Conservation (phyloP, 208 protist genomes). For the Angomonas desouzai region DNA sequence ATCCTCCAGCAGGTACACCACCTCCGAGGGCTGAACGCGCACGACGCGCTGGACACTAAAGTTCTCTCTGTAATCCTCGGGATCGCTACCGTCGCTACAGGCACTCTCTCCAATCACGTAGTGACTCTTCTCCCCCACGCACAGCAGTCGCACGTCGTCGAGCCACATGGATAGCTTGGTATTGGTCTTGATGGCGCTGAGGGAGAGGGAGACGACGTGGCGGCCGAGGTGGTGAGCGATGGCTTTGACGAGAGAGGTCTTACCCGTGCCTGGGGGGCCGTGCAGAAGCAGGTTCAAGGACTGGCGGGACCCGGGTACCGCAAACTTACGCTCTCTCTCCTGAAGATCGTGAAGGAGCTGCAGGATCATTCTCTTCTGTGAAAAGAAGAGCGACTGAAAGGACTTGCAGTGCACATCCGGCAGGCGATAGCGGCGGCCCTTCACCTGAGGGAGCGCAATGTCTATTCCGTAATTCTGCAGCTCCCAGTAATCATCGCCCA, state of each 20-base stretch:
- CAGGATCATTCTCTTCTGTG: slow-evolving; percentile 61
- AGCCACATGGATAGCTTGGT: slow-evolving; percentile 51
- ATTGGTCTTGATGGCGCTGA: slow-evolving; percentile 67
- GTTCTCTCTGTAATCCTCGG: slow-evolving; percentile 3
- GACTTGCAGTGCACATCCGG: slow-evolving; percentile 29
- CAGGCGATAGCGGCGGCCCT: slow-evolving; percentile 11
- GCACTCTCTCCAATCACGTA: slow-evolving; percentile 12
- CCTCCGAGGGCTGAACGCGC: slow-evolving; percentile 34
- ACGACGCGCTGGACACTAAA: background rate
- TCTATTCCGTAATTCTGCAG: background rate
- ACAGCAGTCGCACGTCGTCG: slow-evolving; percentile 30
- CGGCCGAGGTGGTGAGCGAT: slow-evolving; percentile 72
- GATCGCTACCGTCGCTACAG: no score
- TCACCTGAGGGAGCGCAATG: slow-evolving; percentile 5
- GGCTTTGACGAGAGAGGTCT: slow-evolving; percentile 88
- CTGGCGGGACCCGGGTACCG: slow-evolving; percentile 51
- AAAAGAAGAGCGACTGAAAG: slow-evolving; percentile 83
- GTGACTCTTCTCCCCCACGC: slow-evolving; percentile 19
- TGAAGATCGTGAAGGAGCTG: slow-evolving; percentile 62
- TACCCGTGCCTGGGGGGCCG: slow-evolving; percentile 92
- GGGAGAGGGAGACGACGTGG: slow-evolving; percentile 67
- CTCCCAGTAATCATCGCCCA: no score
- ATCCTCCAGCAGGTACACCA: slow-evolving; percentile 84
- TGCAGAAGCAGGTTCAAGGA: slow-evolving; percentile 80
- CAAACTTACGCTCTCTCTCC: slow-evolving; percentile 59